phyloP scores from a whole-genome alignment of 805 yeast species.

The Myxozyma mucilagina region DNA sequence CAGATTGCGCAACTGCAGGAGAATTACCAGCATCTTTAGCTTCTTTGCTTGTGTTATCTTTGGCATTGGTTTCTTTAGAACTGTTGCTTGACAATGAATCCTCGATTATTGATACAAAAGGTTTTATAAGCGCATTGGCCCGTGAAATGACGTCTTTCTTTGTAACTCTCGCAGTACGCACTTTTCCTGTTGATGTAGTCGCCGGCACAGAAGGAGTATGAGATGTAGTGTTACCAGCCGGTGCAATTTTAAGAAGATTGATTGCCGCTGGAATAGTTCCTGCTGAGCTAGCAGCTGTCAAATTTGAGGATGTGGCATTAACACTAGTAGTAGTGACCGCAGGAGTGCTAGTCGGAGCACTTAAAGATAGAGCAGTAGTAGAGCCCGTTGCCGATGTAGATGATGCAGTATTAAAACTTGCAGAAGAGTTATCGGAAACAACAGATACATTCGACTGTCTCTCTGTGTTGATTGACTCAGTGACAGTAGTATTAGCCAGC shows the following conservation, averaged over 20 bases:
- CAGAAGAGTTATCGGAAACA: too few relatives aligned
- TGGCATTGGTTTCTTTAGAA: background rate
- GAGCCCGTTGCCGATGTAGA: too few relatives aligned
- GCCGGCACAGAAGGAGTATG: background rate
- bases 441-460: too few relatives aligned
- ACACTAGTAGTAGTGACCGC: too few relatives aligned
- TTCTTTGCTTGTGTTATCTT: background rate
- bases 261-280: background rate
- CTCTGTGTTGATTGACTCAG: background rate
- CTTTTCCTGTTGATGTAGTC: conserved; percentile 3
- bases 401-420: too few relatives aligned
- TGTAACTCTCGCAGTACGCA: conserved; percentile 21
- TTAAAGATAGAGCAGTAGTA: too few relatives aligned
- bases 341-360: too few relatives aligned
- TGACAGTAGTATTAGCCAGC: background rate
- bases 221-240: background rate
- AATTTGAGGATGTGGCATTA: too few relatives aligned
- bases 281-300: background rate
- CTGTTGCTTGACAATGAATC: background rate
- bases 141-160: conserved; percentile 32
- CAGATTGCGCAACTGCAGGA: background rate
- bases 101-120: background rate
- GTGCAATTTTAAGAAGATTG: background rate
- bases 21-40: background rate
- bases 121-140: conserved; percentile 31